Conservation (phyloP, 352 stramenopile genomes). For the Pythium biforme region DNA sequence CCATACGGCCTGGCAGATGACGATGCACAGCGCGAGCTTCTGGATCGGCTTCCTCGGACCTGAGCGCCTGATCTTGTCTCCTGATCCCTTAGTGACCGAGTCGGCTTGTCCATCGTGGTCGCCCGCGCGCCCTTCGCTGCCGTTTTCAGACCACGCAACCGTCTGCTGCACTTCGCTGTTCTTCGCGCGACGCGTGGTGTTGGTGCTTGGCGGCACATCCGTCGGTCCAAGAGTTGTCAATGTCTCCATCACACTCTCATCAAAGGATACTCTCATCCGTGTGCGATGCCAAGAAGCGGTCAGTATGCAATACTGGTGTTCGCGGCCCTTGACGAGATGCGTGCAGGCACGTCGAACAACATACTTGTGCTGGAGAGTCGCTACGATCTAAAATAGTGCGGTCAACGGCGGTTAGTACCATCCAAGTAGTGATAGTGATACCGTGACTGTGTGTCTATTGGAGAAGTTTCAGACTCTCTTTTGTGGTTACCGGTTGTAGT, state of each 20-base stretch:
- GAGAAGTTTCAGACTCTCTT: constrained; percentile 16
- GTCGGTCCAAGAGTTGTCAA: constrained; percentile 24
- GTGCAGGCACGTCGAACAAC: too few relatives aligned
- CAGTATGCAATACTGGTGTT: neutral
- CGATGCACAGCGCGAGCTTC: constrained; percentile 25
- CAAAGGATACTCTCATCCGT: constrained; percentile 18
- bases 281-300: neutral
- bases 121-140: constrained; percentile 1
- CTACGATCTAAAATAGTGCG: neutral
- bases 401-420: neutral
- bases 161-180: constrained; percentile 11
- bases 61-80: neutral
- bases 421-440: neutral
- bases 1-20: constrained; percentile 39
- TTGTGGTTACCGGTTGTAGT: constrained; percentile 26
- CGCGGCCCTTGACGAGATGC: neutral
- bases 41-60: constrained; percentile 18
- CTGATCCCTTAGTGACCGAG: neutral
- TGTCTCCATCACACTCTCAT: constrained; percentile 26
- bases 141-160: constrained; percentile 27
- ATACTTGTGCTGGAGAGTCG: neutral
- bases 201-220: neutral
- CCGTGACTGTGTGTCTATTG: neutral
- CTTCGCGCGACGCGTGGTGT: constrained; percentile 11
- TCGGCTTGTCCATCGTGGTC: constrained; percentile 8